Evolutionary conservation across 108 stramenopile species (phyloP).

Genomic region (Stephanodiscus minutulus): DNA sequence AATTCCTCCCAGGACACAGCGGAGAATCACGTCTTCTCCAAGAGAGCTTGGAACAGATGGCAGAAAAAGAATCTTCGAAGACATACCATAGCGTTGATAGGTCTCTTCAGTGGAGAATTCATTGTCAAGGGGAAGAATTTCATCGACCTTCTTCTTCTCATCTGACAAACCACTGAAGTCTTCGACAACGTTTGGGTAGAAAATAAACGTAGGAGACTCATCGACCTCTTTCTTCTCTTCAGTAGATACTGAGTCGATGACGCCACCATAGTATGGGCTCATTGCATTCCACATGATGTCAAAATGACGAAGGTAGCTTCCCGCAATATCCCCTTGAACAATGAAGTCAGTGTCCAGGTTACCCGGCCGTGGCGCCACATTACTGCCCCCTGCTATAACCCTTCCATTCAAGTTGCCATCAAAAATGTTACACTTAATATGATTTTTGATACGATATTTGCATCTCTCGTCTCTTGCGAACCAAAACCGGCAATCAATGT

Average conservation of each 20-base stretch:
- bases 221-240: constrained; percentile 33
- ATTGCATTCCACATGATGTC: constrained; percentile 29
- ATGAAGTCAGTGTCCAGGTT: constrained; percentile 33
- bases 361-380: constrained; percentile 24
- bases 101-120: background rate
- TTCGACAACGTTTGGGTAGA: background rate
- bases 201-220: background rate
- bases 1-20: constrained; percentile 34
- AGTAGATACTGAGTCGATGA: background rate
- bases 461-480: constrained; percentile 29
- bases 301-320: constrained; percentile 21
- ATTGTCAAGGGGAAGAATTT: background rate
- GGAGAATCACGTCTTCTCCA: constrained; percentile 45
- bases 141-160: background rate
- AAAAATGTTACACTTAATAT: constrained; percentile 34
- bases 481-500: constrained; percentile 32
- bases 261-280: constrained; percentile 11
- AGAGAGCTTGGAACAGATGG: constrained; percentile 26
- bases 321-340: constrained; percentile 13
- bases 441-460: constrained; percentile 45
- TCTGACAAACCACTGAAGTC: background rate
- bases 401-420: constrained; percentile 24
- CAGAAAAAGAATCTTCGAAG: constrained; percentile 24
- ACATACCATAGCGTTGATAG: background rate
- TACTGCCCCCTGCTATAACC: constrained; percentile 37